Base-by-base conservation (phyloP, 1,284 basidiomycete genomes). In the Amylostereum chailletii region DNA sequence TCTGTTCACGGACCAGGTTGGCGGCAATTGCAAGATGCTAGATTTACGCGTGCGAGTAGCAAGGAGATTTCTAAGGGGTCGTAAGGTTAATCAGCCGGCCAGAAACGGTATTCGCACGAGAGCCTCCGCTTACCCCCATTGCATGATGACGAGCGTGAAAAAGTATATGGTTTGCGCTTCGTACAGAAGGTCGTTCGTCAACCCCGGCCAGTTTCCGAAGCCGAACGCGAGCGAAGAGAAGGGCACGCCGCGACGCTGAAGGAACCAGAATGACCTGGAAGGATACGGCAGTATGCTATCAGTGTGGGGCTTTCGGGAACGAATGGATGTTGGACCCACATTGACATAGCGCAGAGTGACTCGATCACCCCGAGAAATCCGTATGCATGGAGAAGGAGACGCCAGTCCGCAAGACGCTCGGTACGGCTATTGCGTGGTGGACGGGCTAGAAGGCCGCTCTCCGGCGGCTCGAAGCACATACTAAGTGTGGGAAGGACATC, bases 121-220 rank as follows among this genome's bases (percentile, higher is more conserved):
- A 4, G 47, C 29, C 6, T 52, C 47, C 29, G 60, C 60, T 37
- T 57, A 65, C 56, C 71, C 79, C 71, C 77, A 85, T 66, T 86
- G 84, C 74, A 81, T 80, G 52, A 83, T 70, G 45, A 86, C 76
- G 39, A 86, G 70, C 33, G 77, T 83, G 66, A 79, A 77, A 62
- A 78, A 81, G 60, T 68, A 73, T 42, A 76, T 66, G 30, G 63
- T 70, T 57, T 77, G 74, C 6, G 74, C 75, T 38, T 63, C 58
- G 51, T 65, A 61, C 30, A 76, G 65, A 11, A 71, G 61, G 51
- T 75, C 71, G 49, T 65, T 53, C 48, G 47, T 61, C 59, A 56
- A 59, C 47, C 47, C 61, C 46, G 56, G 69, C 68, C 53, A 71
- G 53, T 61, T 67, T 10, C 78, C 79, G 50, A 76, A 81, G 27